Conservation (phyloP, 768 basidiomycete species). For the Scleroderma citrinum region DNA sequence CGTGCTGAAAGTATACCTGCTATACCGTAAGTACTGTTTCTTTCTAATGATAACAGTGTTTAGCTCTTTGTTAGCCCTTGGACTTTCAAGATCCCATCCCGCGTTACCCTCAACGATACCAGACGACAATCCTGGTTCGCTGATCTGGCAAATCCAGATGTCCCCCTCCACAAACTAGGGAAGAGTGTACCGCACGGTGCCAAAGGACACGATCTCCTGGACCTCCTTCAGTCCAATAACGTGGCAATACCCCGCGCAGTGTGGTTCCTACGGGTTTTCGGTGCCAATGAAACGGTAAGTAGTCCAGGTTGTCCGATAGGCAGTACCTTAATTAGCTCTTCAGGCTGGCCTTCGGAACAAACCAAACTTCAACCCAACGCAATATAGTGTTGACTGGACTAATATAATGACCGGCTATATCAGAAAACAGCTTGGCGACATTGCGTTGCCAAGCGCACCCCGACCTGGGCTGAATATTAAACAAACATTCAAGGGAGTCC, state of each 20-base stretch:
- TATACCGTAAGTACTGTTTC: constrained; percentile 51
- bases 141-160: constrained; percentile 73
- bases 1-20: constrained; percentile 49
- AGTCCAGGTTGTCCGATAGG: not conserved
- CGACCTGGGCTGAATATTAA: constrained; percentile 75
- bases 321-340: not conserved
- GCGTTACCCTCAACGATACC: constrained; percentile 74
- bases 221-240: constrained; percentile 67
- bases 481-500: constrained; percentile 75
- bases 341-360: constrained; percentile 74
- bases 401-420: constrained; percentile 74
- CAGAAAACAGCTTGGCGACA: constrained; percentile 77
- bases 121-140: constrained; percentile 81
- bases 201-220: constrained; percentile 79
- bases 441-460: constrained; percentile 73
- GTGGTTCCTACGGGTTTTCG: constrained; percentile 84
- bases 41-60: not conserved
- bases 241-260: constrained; percentile 78
- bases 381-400: constrained; percentile 84
- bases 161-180: constrained; percentile 75
- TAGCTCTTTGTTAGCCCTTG: constrained; percentile 34
- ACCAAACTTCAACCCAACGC: constrained; percentile 73
- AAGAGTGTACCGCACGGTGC: constrained; percentile 85
- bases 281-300: constrained; percentile 77
- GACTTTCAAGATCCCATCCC: constrained; percentile 73